phyloP scores from a whole-genome alignment of 371 early-diverging fungal genomes.

The Syncephalis plumigaleata region DNA sequence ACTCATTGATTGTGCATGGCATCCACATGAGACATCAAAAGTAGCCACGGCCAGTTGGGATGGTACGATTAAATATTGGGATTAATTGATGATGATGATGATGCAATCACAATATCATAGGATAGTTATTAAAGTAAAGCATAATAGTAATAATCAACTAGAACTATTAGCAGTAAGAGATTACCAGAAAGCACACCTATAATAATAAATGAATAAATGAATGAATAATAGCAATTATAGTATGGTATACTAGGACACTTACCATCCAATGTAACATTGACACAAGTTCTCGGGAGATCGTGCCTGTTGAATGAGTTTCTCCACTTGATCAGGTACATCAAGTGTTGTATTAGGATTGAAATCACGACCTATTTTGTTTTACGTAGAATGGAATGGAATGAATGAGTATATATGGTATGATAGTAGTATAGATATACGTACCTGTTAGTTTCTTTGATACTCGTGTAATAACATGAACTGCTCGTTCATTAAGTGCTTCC shows the following conservation, averaged over 20 bases:
- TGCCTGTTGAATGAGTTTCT: slow-evolving; percentile 86
- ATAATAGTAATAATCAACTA: no score
- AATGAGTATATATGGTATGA: no score
- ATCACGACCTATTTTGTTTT: slow-evolving; percentile 37
- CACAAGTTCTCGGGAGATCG: slow-evolving; percentile 87
- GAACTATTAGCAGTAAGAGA: no score
- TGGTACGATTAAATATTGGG: slow-evolving; percentile 87
- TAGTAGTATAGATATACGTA: no score
- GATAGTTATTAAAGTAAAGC: no score
- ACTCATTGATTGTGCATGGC: slow-evolving; percentile 80
- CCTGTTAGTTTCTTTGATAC: slow-evolving; percentile 25
- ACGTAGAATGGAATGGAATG: no score
- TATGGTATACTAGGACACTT: slow-evolving; percentile 14
- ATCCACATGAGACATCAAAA: slow-evolving; percentile 86
- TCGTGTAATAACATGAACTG: slow-evolving; percentile 36
- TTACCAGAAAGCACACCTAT: no score
- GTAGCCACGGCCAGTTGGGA: slow-evolving; percentile 95
- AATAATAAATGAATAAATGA: no score
- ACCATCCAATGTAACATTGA: slow-evolving; percentile 96
- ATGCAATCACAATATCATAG: no score
- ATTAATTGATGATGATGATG: slow-evolving; percentile 14
- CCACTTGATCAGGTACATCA: slow-evolving; percentile 77
- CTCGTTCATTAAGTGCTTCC: slow-evolving; percentile 27
- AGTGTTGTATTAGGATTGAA: slow-evolving; percentile 71
- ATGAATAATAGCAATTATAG: background rate